Evolutionary conservation across 2,329 filamentous ascomycete genomes (phyloP).

Genomic region (Fusarium tanahbumbuense): DNA sequence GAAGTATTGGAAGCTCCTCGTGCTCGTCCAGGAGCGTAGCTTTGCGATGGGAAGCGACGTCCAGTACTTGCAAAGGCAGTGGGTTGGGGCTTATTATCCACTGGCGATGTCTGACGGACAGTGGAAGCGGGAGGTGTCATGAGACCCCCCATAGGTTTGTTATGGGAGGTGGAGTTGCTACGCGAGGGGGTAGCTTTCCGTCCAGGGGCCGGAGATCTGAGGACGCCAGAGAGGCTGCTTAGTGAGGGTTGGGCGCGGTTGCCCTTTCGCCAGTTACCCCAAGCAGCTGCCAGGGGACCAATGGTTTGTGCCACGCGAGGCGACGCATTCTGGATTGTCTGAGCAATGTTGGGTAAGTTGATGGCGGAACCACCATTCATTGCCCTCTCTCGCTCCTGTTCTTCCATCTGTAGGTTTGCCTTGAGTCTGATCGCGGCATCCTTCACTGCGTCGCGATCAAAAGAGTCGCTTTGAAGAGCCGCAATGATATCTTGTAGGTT

Average conservation of each 20-base stretch:
- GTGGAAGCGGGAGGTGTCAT: constrained; percentile 89
- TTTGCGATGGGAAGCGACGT: constrained; percentile 65
- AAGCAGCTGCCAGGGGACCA: constrained; percentile 84
- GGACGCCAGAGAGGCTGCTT: constrained; percentile 60
- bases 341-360: constrained; percentile 79
- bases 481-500: constrained; percentile 93
- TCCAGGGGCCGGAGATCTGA: constrained; percentile 57
- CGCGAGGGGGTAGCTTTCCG: constrained; percentile 70
- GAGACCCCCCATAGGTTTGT: constrained; percentile 77
- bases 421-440: constrained; percentile 93
- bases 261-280: constrained; percentile 90
- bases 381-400: constrained; percentile 90
- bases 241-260: constrained; percentile 66
- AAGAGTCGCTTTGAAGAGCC: constrained; percentile 78
- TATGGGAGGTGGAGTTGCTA: constrained; percentile 63
- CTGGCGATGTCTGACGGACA: constrained; percentile 69
- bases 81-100: constrained; percentile 59
- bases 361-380: constrained; percentile 76
- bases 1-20: constrained; percentile 50
- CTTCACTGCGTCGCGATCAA: constrained; percentile 82
- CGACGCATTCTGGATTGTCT: constrained; percentile 80
- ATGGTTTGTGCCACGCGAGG: constrained; percentile 88
- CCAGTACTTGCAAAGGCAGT: constrained; percentile 72
- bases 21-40: constrained; percentile 40
- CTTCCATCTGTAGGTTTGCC: constrained; percentile 97